Base-by-base conservation (phyloP, 352 stramenopile species). In the Globisporangium alternatum region DNA sequence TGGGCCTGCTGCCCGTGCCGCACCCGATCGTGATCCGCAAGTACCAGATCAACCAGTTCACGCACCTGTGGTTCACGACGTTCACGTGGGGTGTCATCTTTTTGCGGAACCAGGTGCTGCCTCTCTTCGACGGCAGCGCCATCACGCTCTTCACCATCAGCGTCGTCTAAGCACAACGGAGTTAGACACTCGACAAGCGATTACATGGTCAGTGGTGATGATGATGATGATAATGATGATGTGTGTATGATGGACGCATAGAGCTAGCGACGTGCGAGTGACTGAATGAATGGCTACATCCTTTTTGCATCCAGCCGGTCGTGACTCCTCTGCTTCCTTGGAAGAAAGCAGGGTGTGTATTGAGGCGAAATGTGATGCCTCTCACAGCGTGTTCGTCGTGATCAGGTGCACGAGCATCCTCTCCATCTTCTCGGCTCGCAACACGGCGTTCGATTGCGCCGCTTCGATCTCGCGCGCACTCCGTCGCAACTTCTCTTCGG, bases 41-140 rank as follows among this genome's bases (percentile, higher is more conserved):
- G 77, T 99, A 99, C 75, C 95, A 99, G 78, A 97, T 98, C 63
- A 99, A 99, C 79, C 90, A 99, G 75, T 99, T 98, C 68, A 99
- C 97, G 33, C 91, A 96, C 30, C 75, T 99, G 45, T 99, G 97
- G 97, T 99, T 99, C 75, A 99, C 97, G 33, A 98, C 96, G 15
- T 99, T 98, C 69, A 97, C 98, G 71, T 99, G 97, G 97, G 97
- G 97, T 44, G 96, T 99, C 47, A 98, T 99, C 68, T 99, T 99
- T 77, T 83, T 99, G 56, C 92, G 96, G 49, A 98, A 98, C 82
- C 96, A 99, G 68, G 69, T 92, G 63, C 82, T 98, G 44, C 97
- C 97, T 56, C 91, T 99, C 64, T 99, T 99, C 74, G 97, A 99
- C 72, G 95, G 94, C 65, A 78, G 94, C 57, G 95, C 90, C 49